Evolutionary conservation across 148 eudicot genomes (phyloP), one percentile per base, ranked within the genome.

Genomic region (Camellia japonica): DNA sequence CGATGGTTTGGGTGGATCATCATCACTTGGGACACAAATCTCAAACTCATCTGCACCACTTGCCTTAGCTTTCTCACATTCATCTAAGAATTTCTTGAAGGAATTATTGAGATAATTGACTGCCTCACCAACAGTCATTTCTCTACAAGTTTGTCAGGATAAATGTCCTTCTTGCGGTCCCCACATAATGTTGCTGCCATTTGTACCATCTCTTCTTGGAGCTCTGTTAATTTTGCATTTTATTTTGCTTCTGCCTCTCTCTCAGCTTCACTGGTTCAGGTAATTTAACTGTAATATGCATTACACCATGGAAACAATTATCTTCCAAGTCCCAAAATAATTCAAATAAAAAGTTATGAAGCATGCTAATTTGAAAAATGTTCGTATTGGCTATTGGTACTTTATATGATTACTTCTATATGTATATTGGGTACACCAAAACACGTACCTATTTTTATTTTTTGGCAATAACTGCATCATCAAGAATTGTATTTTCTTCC

Each of bases 181-280:
- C 98, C 97, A 7, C 87, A 89, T 75, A 94, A 78, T 73, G 92
- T 85, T 12, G 98, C 97, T 14, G 90, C 86, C 93, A 93, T 81
- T 80, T 94, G 95, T 71, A 93, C 97, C 73, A 94, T 23, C 76
- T 89, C 95, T 72, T 77, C 83, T 78, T 93, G 97, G 80, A 93
- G 90, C 6, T 91, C 93, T 7, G 89, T 84, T 52, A 94, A 20
- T 20, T 84, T 83, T 64, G 79, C 90, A 43, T 87, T 82, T 52
- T 91, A 95, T 64, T 87, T 68, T 3, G 93, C 82, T 58, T 66
- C 82, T 3, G 79, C 60, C 30, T 23, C 62, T 84, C 87, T 55
- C 98, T 77, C 74, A 90, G 60, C 81, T 80, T 91, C 78, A 87
- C 88, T 9, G 98, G 90, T 77, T 90, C 92, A 1, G 91, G 83